phyloP scores from a whole-genome alignment of 1,139 yeast species.

The Taphrina populina region DNA sequence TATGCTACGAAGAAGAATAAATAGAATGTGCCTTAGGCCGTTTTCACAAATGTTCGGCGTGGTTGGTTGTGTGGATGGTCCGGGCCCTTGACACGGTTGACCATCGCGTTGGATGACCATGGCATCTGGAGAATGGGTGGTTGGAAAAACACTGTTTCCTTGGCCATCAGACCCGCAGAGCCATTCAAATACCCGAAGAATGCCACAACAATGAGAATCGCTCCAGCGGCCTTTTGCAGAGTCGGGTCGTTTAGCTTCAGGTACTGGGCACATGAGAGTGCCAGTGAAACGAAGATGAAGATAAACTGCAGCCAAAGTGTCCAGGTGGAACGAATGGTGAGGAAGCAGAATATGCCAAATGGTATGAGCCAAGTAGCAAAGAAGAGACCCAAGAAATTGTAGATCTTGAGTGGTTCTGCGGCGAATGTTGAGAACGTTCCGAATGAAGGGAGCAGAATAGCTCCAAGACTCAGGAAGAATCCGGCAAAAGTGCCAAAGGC shows the following conservation, averaged over 20 bases:
- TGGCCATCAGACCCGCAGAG: slow-evolving; percentile 16
- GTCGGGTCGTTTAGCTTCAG: slow-evolving; percentile 2
- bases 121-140: slow-evolving; percentile 19
- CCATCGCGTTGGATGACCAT: slow-evolving; percentile 15
- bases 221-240: slow-evolving; percentile 14
- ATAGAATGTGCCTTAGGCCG: too few relatives aligned
- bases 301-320: slow-evolving; percentile 23
- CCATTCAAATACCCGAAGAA: slow-evolving; percentile 19
- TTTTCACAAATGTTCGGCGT: too few relatives aligned
- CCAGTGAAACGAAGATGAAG: slow-evolving; percentile 11
- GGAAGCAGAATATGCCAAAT: slow-evolving; percentile 20
- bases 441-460: slow-evolving; percentile 15
- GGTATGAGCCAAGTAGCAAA: slow-evolving; percentile 20
- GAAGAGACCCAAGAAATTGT: slow-evolving; percentile 15
- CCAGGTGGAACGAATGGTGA: slow-evolving; percentile 21
- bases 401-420: slow-evolving; percentile 4
- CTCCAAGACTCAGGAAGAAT: slow-evolving; percentile 21
- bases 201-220: slow-evolving; percentile 1
- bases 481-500: slow-evolving; percentile 23
- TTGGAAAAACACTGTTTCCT: slow-evolving; percentile 24
- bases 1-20: too few relatives aligned
- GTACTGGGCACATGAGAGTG: slow-evolving; percentile 18
- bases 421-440: slow-evolving; percentile 3
- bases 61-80: slow-evolving; percentile 21
- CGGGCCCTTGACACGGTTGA: slow-evolving; percentile 13